A percentile compares a stretch with the other conserved stretches of the same genome.
phyloP scores from a whole-genome alignment of 1,284 basidiomycete species.

The Puccinia polysora region DNA sequence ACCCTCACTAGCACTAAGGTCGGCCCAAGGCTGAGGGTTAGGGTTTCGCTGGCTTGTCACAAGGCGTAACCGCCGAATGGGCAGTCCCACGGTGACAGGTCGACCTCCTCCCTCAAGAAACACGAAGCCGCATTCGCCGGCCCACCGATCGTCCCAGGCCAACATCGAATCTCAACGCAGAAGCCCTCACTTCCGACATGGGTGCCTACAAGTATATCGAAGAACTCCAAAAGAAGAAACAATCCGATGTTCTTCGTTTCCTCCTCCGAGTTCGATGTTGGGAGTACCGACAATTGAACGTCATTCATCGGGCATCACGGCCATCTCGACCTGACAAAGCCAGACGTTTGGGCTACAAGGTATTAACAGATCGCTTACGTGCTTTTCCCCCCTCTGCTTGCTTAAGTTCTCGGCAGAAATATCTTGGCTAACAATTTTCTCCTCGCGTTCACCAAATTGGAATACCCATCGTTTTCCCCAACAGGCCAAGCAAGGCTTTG shows the following conservation, averaged over 20 bases:
- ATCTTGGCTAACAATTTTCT: not conserved
- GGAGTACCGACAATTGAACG: constrained; percentile 97
- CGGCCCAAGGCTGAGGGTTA: not conserved
- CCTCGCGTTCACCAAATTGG: not conserved
- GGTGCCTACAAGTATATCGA: constrained; percentile 91
- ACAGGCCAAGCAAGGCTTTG: constrained; percentile 96
- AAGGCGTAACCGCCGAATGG: too few relatives aligned
- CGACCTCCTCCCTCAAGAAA: too few relatives aligned
- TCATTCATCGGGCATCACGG: constrained; percentile 94
- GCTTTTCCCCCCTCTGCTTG: too few relatives aligned
- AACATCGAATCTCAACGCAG: constrained; percentile 14
- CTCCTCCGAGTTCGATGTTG: constrained; percentile 97
- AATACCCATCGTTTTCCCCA: not conserved
- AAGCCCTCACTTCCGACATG: constrained; percentile 47
- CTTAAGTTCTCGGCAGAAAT: not conserved
- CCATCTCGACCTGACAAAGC: constrained; percentile 99
- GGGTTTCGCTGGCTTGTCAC: too few relatives aligned
- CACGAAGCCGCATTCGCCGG: too few relatives aligned
- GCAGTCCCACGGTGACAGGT: too few relatives aligned
- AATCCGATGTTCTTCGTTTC: constrained; percentile 77
- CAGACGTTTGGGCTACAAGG: constrained; percentile 93
- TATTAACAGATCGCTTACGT: too few relatives aligned
- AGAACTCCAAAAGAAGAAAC: constrained; percentile 63
- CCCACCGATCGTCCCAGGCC: not conserved
- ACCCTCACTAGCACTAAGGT: not conserved